phyloP scores from a whole-genome alignment of 495 filamentous ascomycete species.

The Aspergillus homomorphus region DNA sequence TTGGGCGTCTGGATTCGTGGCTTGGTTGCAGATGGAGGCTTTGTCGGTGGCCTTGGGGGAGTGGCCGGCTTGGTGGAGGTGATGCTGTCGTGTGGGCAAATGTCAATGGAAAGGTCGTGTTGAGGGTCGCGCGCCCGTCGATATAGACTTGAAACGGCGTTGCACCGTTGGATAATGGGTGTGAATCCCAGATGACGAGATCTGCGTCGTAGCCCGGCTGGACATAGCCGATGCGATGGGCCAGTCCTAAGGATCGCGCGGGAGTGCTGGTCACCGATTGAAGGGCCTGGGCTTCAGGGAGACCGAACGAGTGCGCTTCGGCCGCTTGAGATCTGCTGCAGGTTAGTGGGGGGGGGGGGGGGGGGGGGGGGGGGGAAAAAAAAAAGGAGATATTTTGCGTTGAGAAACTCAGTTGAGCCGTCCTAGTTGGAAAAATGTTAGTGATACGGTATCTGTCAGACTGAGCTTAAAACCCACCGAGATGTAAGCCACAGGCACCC shows the following conservation, averaged over 20 bases:
- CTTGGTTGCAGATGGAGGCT: background rate
- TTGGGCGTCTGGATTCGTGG: background rate
- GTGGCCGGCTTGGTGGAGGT: background rate
- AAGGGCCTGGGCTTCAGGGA: background rate
- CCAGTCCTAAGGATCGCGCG: background rate
- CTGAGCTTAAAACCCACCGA: background rate
- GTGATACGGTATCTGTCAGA: background rate
- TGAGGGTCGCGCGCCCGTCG: background rate
- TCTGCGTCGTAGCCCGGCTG: background rate
- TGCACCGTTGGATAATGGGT: background rate
- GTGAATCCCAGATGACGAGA: conserved; percentile 1
- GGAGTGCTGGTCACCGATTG: conserved; percentile 1
- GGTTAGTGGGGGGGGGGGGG: background rate
- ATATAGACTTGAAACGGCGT: conserved; percentile 2
- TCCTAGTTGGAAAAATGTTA: background rate
- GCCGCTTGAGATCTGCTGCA: background rate
- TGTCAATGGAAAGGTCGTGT: background rate
- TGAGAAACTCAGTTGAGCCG: background rate
- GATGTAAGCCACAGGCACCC: background rate
- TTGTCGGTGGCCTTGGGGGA: background rate
- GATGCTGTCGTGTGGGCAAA: background rate
- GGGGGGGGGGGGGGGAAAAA: too few species aligned
- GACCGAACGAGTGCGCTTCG: conserved; percentile 2
- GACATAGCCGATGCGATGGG: background rate
- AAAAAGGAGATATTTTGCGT: conserved; percentile 2